Conservation (phyloP, 1,139 yeast genomes). For the Eremothecium coryli region DNA sequence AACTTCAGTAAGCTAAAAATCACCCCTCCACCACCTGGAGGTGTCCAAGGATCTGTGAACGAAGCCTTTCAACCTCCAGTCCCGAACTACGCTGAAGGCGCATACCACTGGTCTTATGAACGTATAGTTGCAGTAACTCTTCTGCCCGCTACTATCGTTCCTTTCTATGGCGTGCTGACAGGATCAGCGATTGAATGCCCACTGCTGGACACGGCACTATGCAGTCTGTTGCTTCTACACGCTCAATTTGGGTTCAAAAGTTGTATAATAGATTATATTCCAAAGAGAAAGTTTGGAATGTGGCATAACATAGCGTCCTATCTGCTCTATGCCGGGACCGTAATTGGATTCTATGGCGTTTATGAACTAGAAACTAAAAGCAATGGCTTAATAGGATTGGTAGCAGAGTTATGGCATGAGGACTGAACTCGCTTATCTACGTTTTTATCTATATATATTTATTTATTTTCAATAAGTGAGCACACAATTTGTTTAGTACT, state of each 20-base stretch:
- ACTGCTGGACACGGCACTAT: slow-evolving; percentile 57
- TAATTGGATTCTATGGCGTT: slow-evolving; percentile 66
- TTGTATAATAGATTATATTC: slow-evolving; percentile 85
- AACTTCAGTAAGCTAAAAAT: slow-evolving; percentile 39
- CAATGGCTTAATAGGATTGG: slow-evolving; percentile 48
- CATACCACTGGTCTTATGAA: slow-evolving; percentile 86
- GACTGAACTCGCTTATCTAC: slow-evolving; percentile 9
- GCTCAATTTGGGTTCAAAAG: slow-evolving; percentile 74
- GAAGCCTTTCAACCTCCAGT: slow-evolving; percentile 66
- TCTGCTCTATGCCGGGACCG: slow-evolving; percentile 61
- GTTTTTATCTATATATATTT: neutral
- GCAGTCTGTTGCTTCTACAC: slow-evolving; percentile 59
- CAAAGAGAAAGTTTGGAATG: slow-evolving; percentile 68
- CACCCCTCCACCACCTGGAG: slow-evolving; percentile 61
- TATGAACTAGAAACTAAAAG: slow-evolving; percentile 69
- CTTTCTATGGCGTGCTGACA: slow-evolving; percentile 50
- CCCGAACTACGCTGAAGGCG: slow-evolving; percentile 59
- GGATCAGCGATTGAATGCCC: slow-evolving; percentile 43
- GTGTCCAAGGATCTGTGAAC: slow-evolving; percentile 63
- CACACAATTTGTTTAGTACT: too few species aligned
- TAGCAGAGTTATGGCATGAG: slow-evolving; percentile 38
- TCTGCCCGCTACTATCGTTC: slow-evolving; percentile 59
- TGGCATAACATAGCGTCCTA: slow-evolving; percentile 59
- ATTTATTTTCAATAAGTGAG: too few species aligned
- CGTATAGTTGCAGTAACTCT: slow-evolving; percentile 55